Base-by-base conservation (phyloP, 495 filamentous ascomycete species). In the Monascus purpureus region DNA sequence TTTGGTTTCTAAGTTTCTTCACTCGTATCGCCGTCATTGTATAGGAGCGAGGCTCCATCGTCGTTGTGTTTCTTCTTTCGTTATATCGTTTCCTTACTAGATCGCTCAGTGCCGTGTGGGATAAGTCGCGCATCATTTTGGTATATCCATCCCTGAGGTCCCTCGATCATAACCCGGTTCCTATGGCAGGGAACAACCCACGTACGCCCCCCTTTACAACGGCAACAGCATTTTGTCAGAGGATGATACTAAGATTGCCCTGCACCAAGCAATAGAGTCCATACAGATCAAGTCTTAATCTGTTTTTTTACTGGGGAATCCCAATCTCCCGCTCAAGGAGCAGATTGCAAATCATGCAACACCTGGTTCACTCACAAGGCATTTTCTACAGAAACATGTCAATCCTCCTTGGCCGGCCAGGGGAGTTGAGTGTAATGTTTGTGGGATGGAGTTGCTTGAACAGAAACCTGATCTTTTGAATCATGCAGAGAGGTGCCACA, bases 251-350 rank as follows among this genome's bases (percentile, higher is more conserved):
- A 28, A 46, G 29, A 37, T 34, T 34, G 32, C 35, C 17, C 35
- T 46, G 8, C 20, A 28, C 19, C 4, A 37, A 30, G 39, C 43
- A 9, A 32, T 42, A 12, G 29, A 42, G 13, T 42, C 43, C 9
- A 31, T 46, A n/a, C 28, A 13, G 28, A 30, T 46, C 36, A 38
- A 27, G 26, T 34, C 25, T 14, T 8, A 6, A n/a, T 46, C 39
- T 23, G 39, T 46, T 24, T 28, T 37, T 18, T 46, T 33, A 24
- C 11, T 42, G 17, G 34, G 36, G 8, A 40, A 40, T 42, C 36
- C 31, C 13, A 29, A 40, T 25, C 40, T 46, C 28, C 37, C 31
- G 15, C 30, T 39, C 7, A 32, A 23, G 16, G 24, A 31, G 6
- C 30, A 33, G 33, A 36, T 35, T 25, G 17, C 7, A 14, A 32